phyloP scores from a whole-genome alignment of 257 asterid genomes.

The Plantago elongata region DNA sequence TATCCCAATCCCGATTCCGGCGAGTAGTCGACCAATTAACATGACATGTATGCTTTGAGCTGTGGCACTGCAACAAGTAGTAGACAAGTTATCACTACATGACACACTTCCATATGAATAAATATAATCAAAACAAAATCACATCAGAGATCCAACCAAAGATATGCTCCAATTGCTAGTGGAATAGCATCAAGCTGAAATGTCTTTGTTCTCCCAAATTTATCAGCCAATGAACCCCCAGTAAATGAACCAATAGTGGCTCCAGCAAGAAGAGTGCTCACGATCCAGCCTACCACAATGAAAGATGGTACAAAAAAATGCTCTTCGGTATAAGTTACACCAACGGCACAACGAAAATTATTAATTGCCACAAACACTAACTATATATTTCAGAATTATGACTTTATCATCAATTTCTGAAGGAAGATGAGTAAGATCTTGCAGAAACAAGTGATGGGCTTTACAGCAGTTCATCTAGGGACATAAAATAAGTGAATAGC shows the following conservation, averaged over 20 bases:
- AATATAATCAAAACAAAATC: slow-evolving; percentile 11
- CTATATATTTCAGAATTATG: neutral
- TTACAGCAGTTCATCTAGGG: neutral
- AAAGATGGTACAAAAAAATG: slow-evolving; percentile 16
- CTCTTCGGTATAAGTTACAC: slow-evolving; percentile 2
- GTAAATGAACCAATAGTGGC: slow-evolving; percentile 96
- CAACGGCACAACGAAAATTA: slow-evolving; percentile 2
- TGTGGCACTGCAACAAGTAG: slow-evolving; percentile 50
- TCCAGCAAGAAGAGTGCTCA: slow-evolving; percentile 92
- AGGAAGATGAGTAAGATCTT: slow-evolving; percentile 5
- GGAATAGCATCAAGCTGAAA: slow-evolving; percentile 87
- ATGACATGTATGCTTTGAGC: slow-evolving; percentile 70
- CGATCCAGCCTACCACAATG: slow-evolving; percentile 74
- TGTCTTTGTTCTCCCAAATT: slow-evolving; percentile 91
- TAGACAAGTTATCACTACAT: slow-evolving; percentile 15
- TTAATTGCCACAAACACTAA: neutral
- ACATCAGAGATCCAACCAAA: slow-evolving; percentile 53
- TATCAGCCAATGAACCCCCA: slow-evolving; percentile 92
- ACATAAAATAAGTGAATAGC: neutral
- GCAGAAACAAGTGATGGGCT: neutral
- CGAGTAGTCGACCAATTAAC: slow-evolving; percentile 85
- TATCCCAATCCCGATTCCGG: slow-evolving; percentile 90
- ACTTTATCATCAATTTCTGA: neutral
- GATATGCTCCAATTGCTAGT: slow-evolving; percentile 76
- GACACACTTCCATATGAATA: slow-evolving; percentile 3